Base-by-base conservation (phyloP, 306 rosid genomes). In the Rosa rugosa region DNA sequence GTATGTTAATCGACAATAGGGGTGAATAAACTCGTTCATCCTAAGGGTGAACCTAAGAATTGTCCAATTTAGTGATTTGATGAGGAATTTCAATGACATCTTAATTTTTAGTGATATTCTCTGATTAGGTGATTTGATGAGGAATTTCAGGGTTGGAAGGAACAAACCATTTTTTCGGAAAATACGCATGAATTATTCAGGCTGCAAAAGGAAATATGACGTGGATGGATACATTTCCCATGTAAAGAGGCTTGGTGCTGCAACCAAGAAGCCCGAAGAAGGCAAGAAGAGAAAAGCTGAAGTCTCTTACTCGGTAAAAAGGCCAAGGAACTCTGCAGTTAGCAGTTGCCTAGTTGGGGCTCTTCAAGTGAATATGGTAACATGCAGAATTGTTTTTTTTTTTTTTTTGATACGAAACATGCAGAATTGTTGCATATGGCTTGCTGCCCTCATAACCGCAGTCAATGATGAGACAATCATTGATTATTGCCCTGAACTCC, bases 121-220 rank as follows among this genome's bases (percentile, higher is more conserved):
- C 59, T 71, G 11, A 9, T 49, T 36, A n/a, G 16, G 57, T 81
- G 11, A 18, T 60, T 11, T 23, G 8, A 38, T 40, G 7, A 40
- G 79, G 27, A 38, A 54, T 82, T 85, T 69, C 89, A 94, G 97
- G 97, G 99, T 69, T 94, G 97, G 99, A 78, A 79, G 77, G 97
- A 92, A 84, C 87, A n/a, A 97, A 9, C 90, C 97, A 1, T 0
- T 94, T 51, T 94, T 89, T 46, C 97, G 99, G 78, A 94, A 94
- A 87, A 92, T 94, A 72, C 92, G 99, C 85, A 94, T 94, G 97
- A 94, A 92, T 79, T 91, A 80, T 59, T 97, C 90, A 51, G 97
- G 99, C 18, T 94, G 97, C 93, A 92, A 92, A 87, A 94, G 99
- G 83, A 94, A 94, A 88, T 92, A 90, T 79, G 92, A 91, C 27